Evolutionary conservation across 2,329 filamentous ascomycete genomes (phyloP), one percentile per base, ranked within the genome.

Genomic region (Colletotrichum acutatum): DNA sequence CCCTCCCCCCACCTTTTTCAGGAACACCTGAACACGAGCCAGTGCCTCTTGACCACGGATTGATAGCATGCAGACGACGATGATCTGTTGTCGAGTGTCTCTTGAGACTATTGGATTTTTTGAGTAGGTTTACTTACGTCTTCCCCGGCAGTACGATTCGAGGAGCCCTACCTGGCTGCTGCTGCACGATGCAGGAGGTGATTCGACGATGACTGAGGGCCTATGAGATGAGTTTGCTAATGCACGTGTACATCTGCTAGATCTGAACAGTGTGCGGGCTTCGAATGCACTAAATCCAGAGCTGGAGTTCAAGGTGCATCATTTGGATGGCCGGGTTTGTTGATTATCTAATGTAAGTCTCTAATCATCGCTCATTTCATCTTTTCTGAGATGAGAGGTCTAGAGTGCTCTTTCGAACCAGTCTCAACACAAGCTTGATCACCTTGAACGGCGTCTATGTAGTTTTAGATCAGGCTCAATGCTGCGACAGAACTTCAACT

Each of bases 121-220:
- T 28, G 7, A 24, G 19, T 46, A 24, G 37, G 16, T 19, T 19
- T 22, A 57, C 26, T 12, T 16, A 3, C 37, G 6, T 37, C 30
- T 52, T 14, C 19, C n/a, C 14, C 32, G 5, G 4, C 37, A 7
- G 7, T 49, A n/a, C 42, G 19, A 28, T 6, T 52, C 22, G 14
- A 59, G 16, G 19, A 28, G 19, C 5, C 19, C 19, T 16, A 14
- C 14, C 37, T 42, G 34, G 7, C 42, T 19, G n/a, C 28, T 42
- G 37, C 57, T 62, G 57, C 34, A 62, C 12, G 34, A 49, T 57
- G 63, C 49, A 62, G 57, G 57, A 67, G 68, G 32, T 67, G 22
- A 52, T 61, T 37, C n/a, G 34, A 28, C 22, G 24, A 34, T 22
- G 65, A 28, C n/a, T 24, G 11, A 32, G 11, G 6, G 34, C 56